Percentiles rank a stretch among this genome's conserved stretches.
Evolutionary conservation across 2,329 filamentous ascomycete genomes (phyloP).

Genomic region (Venturiaceae sp.): DNA sequence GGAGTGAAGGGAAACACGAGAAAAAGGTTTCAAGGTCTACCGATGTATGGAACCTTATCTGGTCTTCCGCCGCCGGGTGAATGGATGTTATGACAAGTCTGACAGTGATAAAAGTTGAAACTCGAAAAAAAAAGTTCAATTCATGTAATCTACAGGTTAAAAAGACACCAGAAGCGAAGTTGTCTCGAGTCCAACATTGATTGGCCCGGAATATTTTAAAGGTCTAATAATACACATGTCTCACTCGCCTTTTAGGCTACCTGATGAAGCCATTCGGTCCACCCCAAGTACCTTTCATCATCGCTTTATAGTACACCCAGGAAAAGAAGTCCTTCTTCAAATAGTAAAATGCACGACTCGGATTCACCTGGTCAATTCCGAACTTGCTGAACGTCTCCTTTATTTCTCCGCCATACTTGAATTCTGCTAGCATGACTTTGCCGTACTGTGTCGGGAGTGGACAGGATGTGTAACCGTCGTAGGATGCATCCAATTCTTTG

Average conservation of each 20-base stretch:
- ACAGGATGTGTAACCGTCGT: conserved; percentile 31
- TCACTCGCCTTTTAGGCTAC: not conserved
- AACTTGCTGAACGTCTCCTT: conserved; percentile 53
- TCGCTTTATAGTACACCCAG: conserved; percentile 52
- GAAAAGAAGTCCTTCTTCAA: conserved; percentile 60
- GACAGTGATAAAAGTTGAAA: too few relatives aligned
- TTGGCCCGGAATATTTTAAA: not conserved
- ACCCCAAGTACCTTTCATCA: conserved; percentile 54
- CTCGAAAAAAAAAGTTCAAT: too few relatives aligned
- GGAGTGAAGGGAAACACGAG: too few relatives aligned
- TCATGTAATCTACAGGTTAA: too few relatives aligned
- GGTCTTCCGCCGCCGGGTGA: too few relatives aligned
- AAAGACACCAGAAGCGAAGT: too few relatives aligned
- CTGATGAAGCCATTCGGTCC: conserved; percentile 43
- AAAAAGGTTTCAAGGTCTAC: too few relatives aligned
- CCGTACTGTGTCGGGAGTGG: conserved; percentile 39
- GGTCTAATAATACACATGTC: too few relatives aligned
- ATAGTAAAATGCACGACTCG: conserved; percentile 49
- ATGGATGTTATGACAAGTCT: too few relatives aligned
- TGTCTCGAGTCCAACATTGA: not conserved
- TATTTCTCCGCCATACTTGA: conserved; percentile 53
- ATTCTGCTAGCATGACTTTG: conserved; percentile 55
- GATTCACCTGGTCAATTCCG: conserved; percentile 47
- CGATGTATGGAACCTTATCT: too few relatives aligned
- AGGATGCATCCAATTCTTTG: conserved; percentile 16